Conservation (phyloP, 139 green algal species). For the Marvania coccoides region DNA sequence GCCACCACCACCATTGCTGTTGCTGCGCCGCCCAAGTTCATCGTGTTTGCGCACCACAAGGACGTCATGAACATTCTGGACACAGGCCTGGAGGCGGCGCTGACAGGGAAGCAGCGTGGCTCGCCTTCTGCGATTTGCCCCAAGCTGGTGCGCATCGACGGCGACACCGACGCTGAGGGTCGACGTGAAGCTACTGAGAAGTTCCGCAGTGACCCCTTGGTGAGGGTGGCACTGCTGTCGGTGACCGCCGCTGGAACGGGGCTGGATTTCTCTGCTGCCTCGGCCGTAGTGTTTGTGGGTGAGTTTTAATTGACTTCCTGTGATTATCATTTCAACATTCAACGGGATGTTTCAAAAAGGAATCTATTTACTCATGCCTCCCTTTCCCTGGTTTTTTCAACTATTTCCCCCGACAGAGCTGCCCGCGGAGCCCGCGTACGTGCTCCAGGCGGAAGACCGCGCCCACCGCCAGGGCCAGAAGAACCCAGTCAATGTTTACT, state of each 20-base stretch:
- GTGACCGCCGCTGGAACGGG: constrained; percentile 85
- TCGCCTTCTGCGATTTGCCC: too few relatives aligned
- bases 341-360: background rate
- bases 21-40: constrained; percentile 59
- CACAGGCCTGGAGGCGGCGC: constrained; percentile 43
- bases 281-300: constrained; percentile 80
- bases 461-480: constrained; percentile 74
- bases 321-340: background rate
- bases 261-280: constrained; percentile 82
- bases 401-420: too few relatives aligned
- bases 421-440: constrained; percentile 36
- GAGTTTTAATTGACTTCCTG: background rate
- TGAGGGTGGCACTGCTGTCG: constrained; percentile 79
- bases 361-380: too few relatives aligned
- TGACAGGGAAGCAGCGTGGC: background rate
- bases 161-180: constrained; percentile 54
- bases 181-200: constrained; percentile 17
- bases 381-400: too few relatives aligned
- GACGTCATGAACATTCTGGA: constrained; percentile 40
- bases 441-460: constrained; percentile 82
- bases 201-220: constrained; percentile 49
- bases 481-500: constrained; percentile 81
- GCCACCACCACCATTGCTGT: background rate
- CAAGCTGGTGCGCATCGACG: constrained; percentile 83
- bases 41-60: constrained; percentile 94